phyloP scores from a whole-genome alignment of 805 yeast genomes.

The Lachancea waltii region DNA sequence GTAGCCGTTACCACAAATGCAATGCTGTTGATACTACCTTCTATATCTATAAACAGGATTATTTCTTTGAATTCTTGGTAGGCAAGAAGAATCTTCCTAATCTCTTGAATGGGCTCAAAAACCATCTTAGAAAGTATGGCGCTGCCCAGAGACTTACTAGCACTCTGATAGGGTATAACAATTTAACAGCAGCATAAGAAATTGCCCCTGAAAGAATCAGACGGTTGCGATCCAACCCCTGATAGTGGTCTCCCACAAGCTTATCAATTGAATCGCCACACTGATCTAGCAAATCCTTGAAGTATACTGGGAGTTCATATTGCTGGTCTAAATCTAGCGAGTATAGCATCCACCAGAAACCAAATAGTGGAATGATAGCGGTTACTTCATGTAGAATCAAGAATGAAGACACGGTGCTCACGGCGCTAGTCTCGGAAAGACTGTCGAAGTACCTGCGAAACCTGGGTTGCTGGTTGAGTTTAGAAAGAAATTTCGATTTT shows the following conservation, averaged over 20 bases:
- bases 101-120: slow-evolving; percentile 18
- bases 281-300: slow-evolving; percentile 40
- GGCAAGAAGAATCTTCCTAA: slow-evolving; percentile 4
- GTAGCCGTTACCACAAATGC: too few species aligned
- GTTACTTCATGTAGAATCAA: slow-evolving; percentile 66
- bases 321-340: slow-evolving; percentile 37
- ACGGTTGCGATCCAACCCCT: slow-evolving; percentile 40
- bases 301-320: slow-evolving; percentile 19
- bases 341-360: slow-evolving; percentile 62
- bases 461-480: slow-evolving; percentile 23
- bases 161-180: slow-evolving; percentile 32
- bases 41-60: too few species aligned
- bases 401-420: slow-evolving; percentile 47
- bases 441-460: slow-evolving; percentile 23
- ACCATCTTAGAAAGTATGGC: slow-evolving; percentile 26
- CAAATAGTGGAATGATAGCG: slow-evolving; percentile 65
- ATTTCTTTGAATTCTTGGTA: background rate
- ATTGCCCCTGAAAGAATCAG: slow-evolving; percentile 67
- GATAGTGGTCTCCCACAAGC: slow-evolving; percentile 37
- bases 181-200: slow-evolving; percentile 63
- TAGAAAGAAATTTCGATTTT: slow-evolving; percentile 24
- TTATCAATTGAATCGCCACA: slow-evolving; percentile 54
- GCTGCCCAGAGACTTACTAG: slow-evolving; percentile 32
- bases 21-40: too few species aligned
- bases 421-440: slow-evolving; percentile 27